Conservation (phyloP, 257 asterid species). For the Primulina eburnea region DNA sequence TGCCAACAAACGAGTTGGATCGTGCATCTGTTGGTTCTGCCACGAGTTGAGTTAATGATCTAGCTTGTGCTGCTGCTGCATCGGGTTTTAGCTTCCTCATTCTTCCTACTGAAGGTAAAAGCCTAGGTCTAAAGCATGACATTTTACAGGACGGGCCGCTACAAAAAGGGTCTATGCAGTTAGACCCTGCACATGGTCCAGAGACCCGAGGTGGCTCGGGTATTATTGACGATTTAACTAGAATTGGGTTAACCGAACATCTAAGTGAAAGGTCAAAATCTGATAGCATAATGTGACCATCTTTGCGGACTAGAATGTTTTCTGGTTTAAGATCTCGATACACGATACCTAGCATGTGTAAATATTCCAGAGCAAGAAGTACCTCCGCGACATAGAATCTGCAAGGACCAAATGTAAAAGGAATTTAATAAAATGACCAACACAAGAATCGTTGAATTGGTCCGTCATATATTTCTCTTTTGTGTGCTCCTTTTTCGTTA, state of each 20-base stretch:
- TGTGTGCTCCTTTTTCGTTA: background rate
- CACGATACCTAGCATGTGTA: conserved; percentile 78
- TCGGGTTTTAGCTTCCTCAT: conserved; percentile 48
- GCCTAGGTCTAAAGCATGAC: conserved; percentile 60
- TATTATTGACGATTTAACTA: conserved; percentile 35
- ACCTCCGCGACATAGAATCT: conserved; percentile 78
- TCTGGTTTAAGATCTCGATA: conserved; percentile 77
- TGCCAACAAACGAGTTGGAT: conserved; percentile 77
- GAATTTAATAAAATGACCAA: background rate
- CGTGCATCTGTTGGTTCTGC: conserved; percentile 77
- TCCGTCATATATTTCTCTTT: background rate
- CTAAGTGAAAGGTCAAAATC: conserved; percentile 74
- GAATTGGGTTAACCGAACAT: conserved; percentile 63
- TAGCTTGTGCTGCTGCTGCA: conserved; percentile 37
- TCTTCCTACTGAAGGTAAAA: conserved; percentile 38
- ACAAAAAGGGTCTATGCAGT: conserved; percentile 75
- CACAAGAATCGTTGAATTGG: background rate
- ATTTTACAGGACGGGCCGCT: conserved; percentile 58
- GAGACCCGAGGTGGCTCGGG: conserved; percentile 60
- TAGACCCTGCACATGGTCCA: conserved; percentile 69
- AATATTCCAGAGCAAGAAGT: conserved; percentile 70
- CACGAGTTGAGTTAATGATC: conserved; percentile 58
- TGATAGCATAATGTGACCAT: conserved; percentile 81
- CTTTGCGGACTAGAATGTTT: conserved; percentile 68
- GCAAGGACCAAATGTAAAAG: conserved; percentile 26